Evolutionary conservation across 2,329 filamentous ascomycete species (phyloP).

Genomic region (Fusarium ambrosium): DNA sequence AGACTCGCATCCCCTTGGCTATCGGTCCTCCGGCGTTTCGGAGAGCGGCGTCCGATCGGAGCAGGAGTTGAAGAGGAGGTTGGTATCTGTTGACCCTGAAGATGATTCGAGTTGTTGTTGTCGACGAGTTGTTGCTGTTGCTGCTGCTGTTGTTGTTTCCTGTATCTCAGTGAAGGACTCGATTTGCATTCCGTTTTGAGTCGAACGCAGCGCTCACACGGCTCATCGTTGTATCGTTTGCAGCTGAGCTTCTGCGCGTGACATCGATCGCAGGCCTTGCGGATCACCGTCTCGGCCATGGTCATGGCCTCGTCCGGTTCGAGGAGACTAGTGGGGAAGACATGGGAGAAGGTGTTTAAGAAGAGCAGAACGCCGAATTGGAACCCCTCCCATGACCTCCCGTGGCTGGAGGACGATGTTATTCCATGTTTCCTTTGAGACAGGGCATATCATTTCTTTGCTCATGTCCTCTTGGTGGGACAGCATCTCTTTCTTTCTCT

Average conservation of each 20-base stretch:
- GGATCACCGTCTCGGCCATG: constrained; percentile 56
- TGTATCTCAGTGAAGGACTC: constrained; percentile 58
- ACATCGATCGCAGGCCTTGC: constrained; percentile 63
- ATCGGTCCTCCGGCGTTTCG: constrained; percentile 55
- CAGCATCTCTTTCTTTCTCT: constrained; percentile 4
- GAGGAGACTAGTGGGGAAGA: constrained; percentile 40
- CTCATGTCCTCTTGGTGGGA: background rate
- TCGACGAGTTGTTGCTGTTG: constrained; percentile 27
- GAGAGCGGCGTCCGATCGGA: constrained; percentile 49
- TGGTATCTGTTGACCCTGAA: constrained; percentile 28
- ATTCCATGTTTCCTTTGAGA: background rate
- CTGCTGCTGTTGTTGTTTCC: constrained; percentile 51
- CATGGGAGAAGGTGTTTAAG: constrained; percentile 49
- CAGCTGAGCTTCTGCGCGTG: constrained; percentile 62
- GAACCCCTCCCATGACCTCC: background rate
- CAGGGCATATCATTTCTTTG: background rate
- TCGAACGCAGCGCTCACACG: constrained; percentile 59
- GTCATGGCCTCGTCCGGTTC: constrained; percentile 46
- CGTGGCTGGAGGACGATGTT: background rate
- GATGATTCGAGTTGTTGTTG: constrained; percentile 29
- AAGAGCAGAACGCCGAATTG: constrained; percentile 38
- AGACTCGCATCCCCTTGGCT: constrained; percentile 48
- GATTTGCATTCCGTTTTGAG: constrained; percentile 60
- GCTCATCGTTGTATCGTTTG: constrained; percentile 56
- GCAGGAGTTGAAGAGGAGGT: constrained; percentile 19